These are phyloP conservation scores for Corylus americana DNA, from an alignment of 306 rosid genomes.

Conservation along the genomic window DNA sequence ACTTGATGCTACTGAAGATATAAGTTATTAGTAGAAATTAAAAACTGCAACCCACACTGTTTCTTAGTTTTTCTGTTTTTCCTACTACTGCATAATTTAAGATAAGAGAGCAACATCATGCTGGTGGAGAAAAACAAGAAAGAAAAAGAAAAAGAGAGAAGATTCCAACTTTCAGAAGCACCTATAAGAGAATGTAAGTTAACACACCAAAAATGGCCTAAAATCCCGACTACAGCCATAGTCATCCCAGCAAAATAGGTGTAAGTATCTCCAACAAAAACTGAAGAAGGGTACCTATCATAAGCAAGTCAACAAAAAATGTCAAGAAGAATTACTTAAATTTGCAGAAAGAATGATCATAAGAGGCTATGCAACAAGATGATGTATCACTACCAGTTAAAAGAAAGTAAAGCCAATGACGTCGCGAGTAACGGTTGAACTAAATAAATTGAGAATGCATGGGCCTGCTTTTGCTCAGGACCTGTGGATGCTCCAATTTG, in stretches of 20 bases:
- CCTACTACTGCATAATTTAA: not conserved
- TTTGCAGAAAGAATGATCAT: slow-evolving; percentile 20
- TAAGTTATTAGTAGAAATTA: not conserved
- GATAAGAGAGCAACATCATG: not conserved
- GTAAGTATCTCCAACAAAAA: slow-evolving; percentile 93
- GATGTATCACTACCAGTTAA: slow-evolving; percentile 57
- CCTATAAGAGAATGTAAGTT: slow-evolving; percentile 4
- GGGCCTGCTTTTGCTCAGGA: slow-evolving; percentile 80
- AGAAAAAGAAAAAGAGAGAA: not conserved
- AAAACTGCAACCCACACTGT: not conserved
- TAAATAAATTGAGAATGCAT: slow-evolving; percentile 77
- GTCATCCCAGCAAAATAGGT: slow-evolving; percentile 99
- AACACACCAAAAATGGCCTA: slow-evolving; percentile 88
- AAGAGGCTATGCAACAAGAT: not conserved
- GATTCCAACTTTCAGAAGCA: not conserved
- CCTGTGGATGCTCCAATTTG: slow-evolving; percentile 79
- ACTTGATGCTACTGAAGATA: not conserved
- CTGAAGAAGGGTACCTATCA: slow-evolving; percentile 91
- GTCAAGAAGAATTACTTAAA: slow-evolving; percentile 21
- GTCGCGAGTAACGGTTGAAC: slow-evolving; percentile 83
- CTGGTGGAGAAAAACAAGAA: not conserved
- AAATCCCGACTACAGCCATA: slow-evolving; percentile 91
- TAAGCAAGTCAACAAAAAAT: slow-evolving; percentile 27
- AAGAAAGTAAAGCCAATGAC: slow-evolving; percentile 70
- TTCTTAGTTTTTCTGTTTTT: not conserved